Base-by-base conservation (phyloP, 768 basidiomycete species). In the Hericium alpestre region DNA sequence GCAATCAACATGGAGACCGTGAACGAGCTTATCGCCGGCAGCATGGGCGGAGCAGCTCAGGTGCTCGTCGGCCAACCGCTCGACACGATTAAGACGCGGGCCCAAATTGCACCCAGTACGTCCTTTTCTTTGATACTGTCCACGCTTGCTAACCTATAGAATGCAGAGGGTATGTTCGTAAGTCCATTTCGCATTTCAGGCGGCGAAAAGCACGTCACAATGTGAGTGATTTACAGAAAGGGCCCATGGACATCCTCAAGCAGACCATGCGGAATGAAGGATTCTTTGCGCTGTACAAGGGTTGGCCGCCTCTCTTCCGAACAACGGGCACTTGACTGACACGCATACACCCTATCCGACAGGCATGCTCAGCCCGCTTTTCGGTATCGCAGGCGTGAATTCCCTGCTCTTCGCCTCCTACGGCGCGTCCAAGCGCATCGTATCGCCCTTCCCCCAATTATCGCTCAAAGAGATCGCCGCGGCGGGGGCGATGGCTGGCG, bases 311-410 rank as follows among this genome's bases (percentile, higher is more conserved):
- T 13, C 38, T 18, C 25, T 15, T 15, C 12, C 22, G 43, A 18
- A 4, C 37, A 10, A 5, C 37, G 23, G 23, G 13, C 8, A 16
- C 6, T 20, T 18, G 4, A 20, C 40, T 56, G 22, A 25, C 56
- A 9, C 13, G 13, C 51, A 10, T 25, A 25, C 5, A 25, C 25
- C 5, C 25, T 15, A 18, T 18, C 32, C 38, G 32, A 16, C 56
- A 92, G 92, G 93, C 39, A 94, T 93, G 92, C 77, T 84, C 1
- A 91, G 88, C 54, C 95, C 96, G 0, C 77, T 98, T 9, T 57
- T 96, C 47, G 96, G 96, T 16, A 87, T 98, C 25, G 91, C 94
- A 1, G 94, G 90, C 9, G 95, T 98, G 64, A 98, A 97, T 72
- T 95, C 93, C 3, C 78, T 98, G 12, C 80, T 98, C 12, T 99